Evolutionary conservation across 2,329 filamentous ascomycete genomes (phyloP), one percentile per base, ranked within the genome.

Genomic region (Ilyonectria destructans): DNA sequence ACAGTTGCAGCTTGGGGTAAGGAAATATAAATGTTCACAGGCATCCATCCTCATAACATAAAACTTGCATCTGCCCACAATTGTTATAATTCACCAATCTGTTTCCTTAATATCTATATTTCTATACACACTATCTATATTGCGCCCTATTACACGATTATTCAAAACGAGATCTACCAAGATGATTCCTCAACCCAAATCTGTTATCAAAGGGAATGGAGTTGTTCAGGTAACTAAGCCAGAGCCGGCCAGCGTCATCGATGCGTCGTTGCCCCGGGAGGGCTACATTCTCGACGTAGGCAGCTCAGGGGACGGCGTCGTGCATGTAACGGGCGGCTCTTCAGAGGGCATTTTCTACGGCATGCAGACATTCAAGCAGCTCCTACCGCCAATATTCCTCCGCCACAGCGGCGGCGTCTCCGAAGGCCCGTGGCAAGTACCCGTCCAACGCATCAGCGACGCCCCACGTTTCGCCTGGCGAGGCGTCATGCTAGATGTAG

Each of bases 401-500:
- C 67, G 69, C 8, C 45, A 26, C 6, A 31, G 48, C n/a, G 51
- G 55, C 19, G 17, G 13, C 15, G 43, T 19, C 19, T 48, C 63
- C 23, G 2, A 43, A 40, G 69, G 64, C 5, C 67, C 67, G n/a
- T 71, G 69, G 69, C 17, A 40, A 45, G 31, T 69, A 15, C 63
- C 45, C 19, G 57, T 56, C 6, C 69, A 69, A 40, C 33, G 31
- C 43, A 69, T 71, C 40, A 19, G 31, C 17, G 69, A 71, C 31
- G 54, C 46, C n/a, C 69, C 69, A 13, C 67, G 69, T 13, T 65
- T 71, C 26, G 54, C 40, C 59, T 72, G 70, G 70, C 68, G 70
- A 26, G 70, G 70, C 37, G 62, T 68, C 60, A 69, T 72, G 70
- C 61, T 72, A n/a, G 70, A 72, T 60, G 67, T 69, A 13, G 70